These are phyloP conservation scores for Paramecium octaurelia DNA, from an alignment of 73 alveolate species.

Conservation along the genomic window DNA sequence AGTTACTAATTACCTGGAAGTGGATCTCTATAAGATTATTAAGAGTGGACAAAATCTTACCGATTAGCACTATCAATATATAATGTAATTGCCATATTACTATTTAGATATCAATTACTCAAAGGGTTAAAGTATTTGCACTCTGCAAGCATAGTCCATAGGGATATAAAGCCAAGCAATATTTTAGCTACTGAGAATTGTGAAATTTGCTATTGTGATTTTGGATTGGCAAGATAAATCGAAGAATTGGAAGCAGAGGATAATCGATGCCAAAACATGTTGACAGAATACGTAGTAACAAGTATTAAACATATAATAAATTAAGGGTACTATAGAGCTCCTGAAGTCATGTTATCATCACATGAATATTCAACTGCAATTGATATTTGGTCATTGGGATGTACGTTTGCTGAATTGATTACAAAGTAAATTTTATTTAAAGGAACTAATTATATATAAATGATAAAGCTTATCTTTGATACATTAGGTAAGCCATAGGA, in stretches of 20 bases:
- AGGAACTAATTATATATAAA: conserved; percentile 70
- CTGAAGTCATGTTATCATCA: conserved; percentile 72
- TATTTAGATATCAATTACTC: conserved; percentile 35
- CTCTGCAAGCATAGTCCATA: conserved; percentile 56
- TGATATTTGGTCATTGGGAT: conserved; percentile 80
- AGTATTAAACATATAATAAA: not conserved
- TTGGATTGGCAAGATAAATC: conserved; percentile 57
- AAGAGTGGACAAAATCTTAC: conserved; percentile 48
- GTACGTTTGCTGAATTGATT: conserved; percentile 78
- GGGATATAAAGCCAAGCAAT: conserved; percentile 58
- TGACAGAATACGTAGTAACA: conserved; percentile 78
- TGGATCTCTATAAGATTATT: conserved; percentile 84
- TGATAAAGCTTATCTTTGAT: conserved; percentile 66
- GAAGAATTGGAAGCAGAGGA: conserved; percentile 57
- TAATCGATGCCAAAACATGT: not conserved
- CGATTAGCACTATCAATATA: conserved; percentile 52
- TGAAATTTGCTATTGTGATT: conserved; percentile 59
- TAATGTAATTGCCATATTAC: not conserved
- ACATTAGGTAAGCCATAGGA: conserved; percentile 58
- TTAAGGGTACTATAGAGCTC: conserved; percentile 76
- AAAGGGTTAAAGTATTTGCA: conserved; percentile 56
- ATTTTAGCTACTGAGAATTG: conserved; percentile 61
- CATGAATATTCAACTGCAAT: conserved; percentile 72
- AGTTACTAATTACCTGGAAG: conserved; percentile 86
- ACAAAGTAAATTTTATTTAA: conserved; percentile 65